Evolutionary conservation across 768 basidiomycete species (phyloP), one percentile per base, ranked within the genome.

Genomic region (Termitomyces sp.): DNA sequence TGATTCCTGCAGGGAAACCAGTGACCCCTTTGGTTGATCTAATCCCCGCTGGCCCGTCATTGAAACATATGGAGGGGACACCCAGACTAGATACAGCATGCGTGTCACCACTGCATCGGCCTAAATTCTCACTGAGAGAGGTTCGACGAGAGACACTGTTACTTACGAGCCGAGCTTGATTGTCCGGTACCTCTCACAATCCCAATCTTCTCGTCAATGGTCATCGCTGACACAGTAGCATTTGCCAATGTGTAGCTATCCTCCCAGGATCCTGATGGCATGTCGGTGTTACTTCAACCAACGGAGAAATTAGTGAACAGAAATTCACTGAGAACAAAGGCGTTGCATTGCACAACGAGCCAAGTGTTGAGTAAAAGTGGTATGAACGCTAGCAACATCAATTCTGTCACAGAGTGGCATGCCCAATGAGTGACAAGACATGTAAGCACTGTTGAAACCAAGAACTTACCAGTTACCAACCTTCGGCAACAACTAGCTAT

Each of bases 1-100:
- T 85, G 64, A 88, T 80, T 0, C 81, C 85, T 1, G 87, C 73
- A 0, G 88, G 88, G 48, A 77, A 80, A 0, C 78, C 79, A 18
- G 80, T 80, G 1, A 79, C 77, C 26, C 74, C 75, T 61, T 75
- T 76, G 35, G 68, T 69, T 18, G 74, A 61, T 14, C 78, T 74
- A 16, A 78, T 16, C 1, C 80, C 80, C 14, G 79, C 78, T 0
- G 80, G 80, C 6, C 80, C 80, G 58, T 81, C 80, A 53, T 80
- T 72, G 48, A 79, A 71, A 59, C 80, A 81, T 28, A 81, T 63
- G 0, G 77, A 75, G 4, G 80, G 78, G 32, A 81, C 73, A 4
- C 69, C 71, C 24, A 78, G 71, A 12, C 77, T 71, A 26, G 69
- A 35, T 40, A 80, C 67, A 38, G 78, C 66, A n/a, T 66, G 69